These are phyloP conservation scores for Cladosporium cucumerinum DNA, from an alignment of 2,329 filamentous ascomycete genomes.

Conservation along the genomic window DNA sequence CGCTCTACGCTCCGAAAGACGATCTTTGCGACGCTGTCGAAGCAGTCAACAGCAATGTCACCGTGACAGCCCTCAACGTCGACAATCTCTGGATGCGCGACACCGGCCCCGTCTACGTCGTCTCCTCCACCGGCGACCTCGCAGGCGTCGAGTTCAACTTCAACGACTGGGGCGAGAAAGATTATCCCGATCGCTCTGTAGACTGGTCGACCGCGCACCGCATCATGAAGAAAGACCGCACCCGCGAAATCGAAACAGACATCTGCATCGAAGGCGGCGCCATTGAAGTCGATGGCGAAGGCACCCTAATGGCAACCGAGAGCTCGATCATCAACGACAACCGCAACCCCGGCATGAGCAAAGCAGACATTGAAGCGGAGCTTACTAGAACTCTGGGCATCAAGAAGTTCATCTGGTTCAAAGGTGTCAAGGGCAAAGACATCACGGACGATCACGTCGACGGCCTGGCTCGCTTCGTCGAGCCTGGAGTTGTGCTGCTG, in stretches of 20 bases:
- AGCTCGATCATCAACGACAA: constrained; percentile 23
- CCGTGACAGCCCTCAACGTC: constrained; percentile 8
- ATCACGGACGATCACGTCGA: constrained; percentile 24
- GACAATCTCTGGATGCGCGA: constrained; percentile 22
- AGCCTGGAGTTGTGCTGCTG: constrained; percentile 17
- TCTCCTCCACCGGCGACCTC: constrained; percentile 3
- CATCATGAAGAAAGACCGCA: constrained; percentile 4
- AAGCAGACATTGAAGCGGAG: constrained; percentile 16
- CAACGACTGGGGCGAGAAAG: constrained; percentile 23
- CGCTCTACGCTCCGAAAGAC: background rate
- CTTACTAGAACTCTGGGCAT: constrained; percentile 18
- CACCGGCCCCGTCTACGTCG: constrained; percentile 21
- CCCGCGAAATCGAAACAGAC: constrained; percentile 13
- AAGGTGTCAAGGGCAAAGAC: constrained; percentile 18
- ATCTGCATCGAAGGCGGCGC: constrained; percentile 21
- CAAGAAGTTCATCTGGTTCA: constrained; percentile 22
- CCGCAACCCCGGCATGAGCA: constrained; percentile 20
- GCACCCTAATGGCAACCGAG: constrained; percentile 22
- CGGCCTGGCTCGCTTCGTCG: constrained; percentile 19
- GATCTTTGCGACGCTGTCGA: background rate
- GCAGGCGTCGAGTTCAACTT: constrained; percentile 21
- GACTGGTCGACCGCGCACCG: constrained; percentile 17
- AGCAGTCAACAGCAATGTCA: background rate
- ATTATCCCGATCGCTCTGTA: constrained; percentile 16
- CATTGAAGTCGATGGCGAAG: constrained; percentile 21